Conservation (phyloP, 768 basidiomycete genomes). For the Russula vinacea region DNA sequence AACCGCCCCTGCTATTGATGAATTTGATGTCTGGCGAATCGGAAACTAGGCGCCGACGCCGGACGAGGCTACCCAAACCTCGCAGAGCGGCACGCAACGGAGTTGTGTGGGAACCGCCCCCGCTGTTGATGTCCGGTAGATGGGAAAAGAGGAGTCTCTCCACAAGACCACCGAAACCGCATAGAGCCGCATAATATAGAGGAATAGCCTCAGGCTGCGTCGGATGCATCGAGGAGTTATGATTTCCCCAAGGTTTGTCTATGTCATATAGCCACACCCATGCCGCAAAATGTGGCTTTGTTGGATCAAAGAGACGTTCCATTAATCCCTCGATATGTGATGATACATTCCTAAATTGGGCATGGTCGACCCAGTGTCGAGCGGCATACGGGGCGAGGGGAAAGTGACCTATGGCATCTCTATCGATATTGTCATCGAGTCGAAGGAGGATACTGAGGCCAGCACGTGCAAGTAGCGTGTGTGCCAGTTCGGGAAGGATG, state of each 20-base stretch:
- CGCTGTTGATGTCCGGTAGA: too few relatives aligned
- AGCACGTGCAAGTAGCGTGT: too few relatives aligned
- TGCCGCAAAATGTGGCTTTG: slow-evolving; percentile 2
- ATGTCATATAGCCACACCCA: slow-evolving; percentile 19
- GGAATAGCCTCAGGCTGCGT: background rate
- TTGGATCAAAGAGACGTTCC: slow-evolving; percentile 3
- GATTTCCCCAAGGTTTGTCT: slow-evolving; percentile 5
- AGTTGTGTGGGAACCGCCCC: too few relatives aligned
- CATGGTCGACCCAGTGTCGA: background rate
- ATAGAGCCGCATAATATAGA: slow-evolving; percentile 16
- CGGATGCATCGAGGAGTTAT: background rate
- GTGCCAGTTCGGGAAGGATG: background rate
- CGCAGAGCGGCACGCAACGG: too few relatives aligned
- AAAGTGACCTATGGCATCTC: too few relatives aligned
- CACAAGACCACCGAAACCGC: too few relatives aligned
- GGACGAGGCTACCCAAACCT: background rate
- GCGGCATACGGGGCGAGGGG: too few relatives aligned
- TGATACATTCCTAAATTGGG: background rate
- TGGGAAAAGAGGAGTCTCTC: too few relatives aligned
- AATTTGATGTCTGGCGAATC: background rate
- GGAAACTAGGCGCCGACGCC: background rate
- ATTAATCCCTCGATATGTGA: background rate
- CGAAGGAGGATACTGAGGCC: too few relatives aligned
- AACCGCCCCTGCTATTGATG: background rate
- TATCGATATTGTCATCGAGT: too few relatives aligned